Evolutionary conservation across 371 early-diverging fungal genomes (phyloP), one percentile per base, ranked within the genome.

Genomic region (Parasitella parasitica): DNA sequence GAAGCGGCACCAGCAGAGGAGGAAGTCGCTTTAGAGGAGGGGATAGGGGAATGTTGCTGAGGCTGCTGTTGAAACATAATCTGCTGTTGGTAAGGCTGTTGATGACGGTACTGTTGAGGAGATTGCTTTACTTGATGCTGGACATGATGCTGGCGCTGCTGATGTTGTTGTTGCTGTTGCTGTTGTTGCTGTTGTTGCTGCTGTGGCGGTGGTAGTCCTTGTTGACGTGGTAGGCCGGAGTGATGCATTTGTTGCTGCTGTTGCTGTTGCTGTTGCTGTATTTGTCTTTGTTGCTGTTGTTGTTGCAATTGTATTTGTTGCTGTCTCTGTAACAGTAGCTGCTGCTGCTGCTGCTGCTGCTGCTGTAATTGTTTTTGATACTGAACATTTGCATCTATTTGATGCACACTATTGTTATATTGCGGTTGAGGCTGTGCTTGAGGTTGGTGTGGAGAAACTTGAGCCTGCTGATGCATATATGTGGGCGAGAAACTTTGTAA

Each of bases 111-210:
- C 37, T 54, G 54, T 7, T 54, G 54, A 24, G 46, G 13, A 4
- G 24, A 22, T 43, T 43, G 46, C 30, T 24, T 27, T 20, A 13
- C 34, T 34, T 28, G 66, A 16, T 52, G 38, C 13, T 61, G 57
- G 6, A 43, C 41, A 75, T 77, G 69, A 66, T 64, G 54, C 34
- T 61, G 60, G 6, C 36, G 63, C 37, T 60, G 64, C 2, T 55
- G 57, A 6, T 34, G 43, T 7, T 63, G 63, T 6, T 54, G 41
- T 41, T 56, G 64, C 12, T 49, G 63, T 16, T 57, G 50, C 3
- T 20, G 41, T 22, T 63, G 54, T 9, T 22, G 22, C 0, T 27
- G 35, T 0, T 51, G 54, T 13, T 58, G 63, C n/a, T 62, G 65
- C 22, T 49, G 56, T 6, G 18, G 66, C 20, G 34, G 71, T 54